phyloP scores from a whole-genome alignment of 129 eudicot genomes.

The Logfia minima region DNA sequence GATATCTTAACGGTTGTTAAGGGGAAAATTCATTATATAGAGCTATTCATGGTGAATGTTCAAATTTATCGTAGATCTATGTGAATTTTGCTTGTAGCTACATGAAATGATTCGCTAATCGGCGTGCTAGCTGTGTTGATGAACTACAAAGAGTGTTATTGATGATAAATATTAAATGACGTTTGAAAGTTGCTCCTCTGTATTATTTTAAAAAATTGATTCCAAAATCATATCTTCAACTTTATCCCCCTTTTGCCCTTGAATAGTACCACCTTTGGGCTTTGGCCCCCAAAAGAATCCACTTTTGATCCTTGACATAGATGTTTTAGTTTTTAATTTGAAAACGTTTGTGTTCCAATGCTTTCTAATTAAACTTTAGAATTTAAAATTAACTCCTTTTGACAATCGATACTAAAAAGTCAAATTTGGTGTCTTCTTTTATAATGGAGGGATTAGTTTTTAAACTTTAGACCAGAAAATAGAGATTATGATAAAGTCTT shows the following conservation, averaged over 20 bases:
- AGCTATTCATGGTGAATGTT: not conserved
- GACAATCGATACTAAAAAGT: conserved; percentile 29
- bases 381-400: conserved; percentile 27
- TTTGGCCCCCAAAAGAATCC: conserved; percentile 19
- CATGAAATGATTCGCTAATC: not conserved
- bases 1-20: not conserved
- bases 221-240: conserved; percentile 22
- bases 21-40: not conserved
- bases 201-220: conserved; percentile 10
- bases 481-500: conserved; percentile 11
- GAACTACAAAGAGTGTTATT: not conserved
- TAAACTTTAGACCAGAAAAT: conserved; percentile 16
- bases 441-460: conserved; percentile 11
- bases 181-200: conserved; percentile 6
- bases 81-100: conserved; percentile 11
- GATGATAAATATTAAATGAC: not conserved
- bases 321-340: conserved; percentile 27
- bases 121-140: not conserved
- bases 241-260: conserved; percentile 25
- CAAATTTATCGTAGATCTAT: conserved; percentile 9
- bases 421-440: conserved; percentile 27
- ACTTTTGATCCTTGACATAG: conserved; percentile 35
- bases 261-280: not conserved
- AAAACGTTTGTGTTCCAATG: conserved; percentile 17
- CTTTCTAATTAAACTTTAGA: conserved; percentile 21